Percentiles rank a stretch among this genome's conserved stretches.
Conservation (phyloP, 805 yeast species). For the Starmerella bacillaris region DNA sequence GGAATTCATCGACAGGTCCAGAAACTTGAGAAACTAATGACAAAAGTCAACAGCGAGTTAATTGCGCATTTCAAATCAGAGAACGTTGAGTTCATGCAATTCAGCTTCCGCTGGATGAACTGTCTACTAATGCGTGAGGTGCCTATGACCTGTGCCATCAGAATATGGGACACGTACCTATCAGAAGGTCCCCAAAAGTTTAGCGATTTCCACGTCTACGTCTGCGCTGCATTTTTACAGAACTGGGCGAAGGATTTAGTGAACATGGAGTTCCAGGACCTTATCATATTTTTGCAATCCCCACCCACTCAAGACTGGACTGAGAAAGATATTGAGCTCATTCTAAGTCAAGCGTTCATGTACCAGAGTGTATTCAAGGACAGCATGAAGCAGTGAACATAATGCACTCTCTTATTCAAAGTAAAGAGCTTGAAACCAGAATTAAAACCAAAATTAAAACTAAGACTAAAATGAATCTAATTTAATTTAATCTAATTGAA, state of each 20-base stretch:
- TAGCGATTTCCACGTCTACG: constrained; percentile 85
- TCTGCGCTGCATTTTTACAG: constrained; percentile 88
- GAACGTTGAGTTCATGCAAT: constrained; percentile 86
- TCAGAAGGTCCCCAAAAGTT: constrained; percentile 46
- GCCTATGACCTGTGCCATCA: constrained; percentile 52
- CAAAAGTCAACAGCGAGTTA: constrained; percentile 59
- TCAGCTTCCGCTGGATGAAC: constrained; percentile 97
- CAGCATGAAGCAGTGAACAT: background rate
- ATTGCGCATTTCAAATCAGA: constrained; percentile 60
- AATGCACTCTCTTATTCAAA: no score
- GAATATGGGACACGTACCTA: constrained; percentile 96
- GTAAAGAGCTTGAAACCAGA: no score
- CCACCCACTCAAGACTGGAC: constrained; percentile 77
- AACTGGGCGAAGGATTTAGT: constrained; percentile 67
- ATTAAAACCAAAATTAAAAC: no score
- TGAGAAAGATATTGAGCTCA: constrained; percentile 75
- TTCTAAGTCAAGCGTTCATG: constrained; percentile 86
- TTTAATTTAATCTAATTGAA: no score
- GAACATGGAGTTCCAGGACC: constrained; percentile 84
- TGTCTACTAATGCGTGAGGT: constrained; percentile 90
- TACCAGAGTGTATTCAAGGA: constrained; percentile 80
- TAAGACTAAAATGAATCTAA: no score
- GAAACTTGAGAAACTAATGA: constrained; percentile 51
- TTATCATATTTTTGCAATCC: constrained; percentile 75
- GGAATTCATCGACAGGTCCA: constrained; percentile 85